Conservation (phyloP, 495 filamentous ascomycete genomes). For the Clavariopsis aquatica region DNA sequence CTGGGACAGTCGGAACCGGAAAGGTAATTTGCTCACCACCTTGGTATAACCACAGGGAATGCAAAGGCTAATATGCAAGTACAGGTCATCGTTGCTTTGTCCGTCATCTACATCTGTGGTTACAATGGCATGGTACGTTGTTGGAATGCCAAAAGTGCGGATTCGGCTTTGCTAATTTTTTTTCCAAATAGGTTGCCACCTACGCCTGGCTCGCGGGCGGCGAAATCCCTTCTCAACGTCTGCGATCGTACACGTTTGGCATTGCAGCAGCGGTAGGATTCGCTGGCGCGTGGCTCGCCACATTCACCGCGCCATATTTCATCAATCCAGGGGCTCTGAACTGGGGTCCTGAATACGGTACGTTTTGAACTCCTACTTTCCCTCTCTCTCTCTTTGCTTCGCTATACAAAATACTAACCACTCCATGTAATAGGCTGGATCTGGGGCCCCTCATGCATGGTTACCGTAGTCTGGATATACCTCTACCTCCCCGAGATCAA, state of each 20-base stretch:
- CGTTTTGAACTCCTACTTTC: background rate
- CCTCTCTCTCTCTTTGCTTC: background rate
- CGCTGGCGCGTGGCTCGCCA: slow-evolving; percentile 57
- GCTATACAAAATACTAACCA: slow-evolving; percentile 42
- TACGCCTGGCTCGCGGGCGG: slow-evolving; percentile 65
- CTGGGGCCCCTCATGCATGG: slow-evolving; percentile 48
- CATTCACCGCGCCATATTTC: slow-evolving; percentile 63
- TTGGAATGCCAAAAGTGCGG: too few species aligned
- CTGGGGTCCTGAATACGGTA: slow-evolving; percentile 58
- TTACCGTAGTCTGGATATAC: slow-evolving; percentile 52
- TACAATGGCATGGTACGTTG: slow-evolving; percentile 59
- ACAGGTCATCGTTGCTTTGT: slow-evolving; percentile 53
- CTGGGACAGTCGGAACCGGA: slow-evolving; percentile 48
- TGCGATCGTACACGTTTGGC: slow-evolving; percentile 60
- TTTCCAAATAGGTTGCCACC: too few species aligned
- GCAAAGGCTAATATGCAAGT: slow-evolving; percentile 42
- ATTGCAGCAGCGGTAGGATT: slow-evolving; percentile 57
- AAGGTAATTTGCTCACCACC: slow-evolving; percentile 1
- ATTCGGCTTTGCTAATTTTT: too few species aligned
- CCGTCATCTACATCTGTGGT: slow-evolving; percentile 58
- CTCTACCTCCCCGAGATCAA: slow-evolving; percentile 59
- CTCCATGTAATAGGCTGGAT: slow-evolving; percentile 49
- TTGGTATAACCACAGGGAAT: background rate
- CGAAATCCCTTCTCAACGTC: slow-evolving; percentile 57
- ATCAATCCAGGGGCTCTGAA: slow-evolving; percentile 59